Base-by-base conservation (phyloP, 2,329 filamentous ascomycete species). In the Sphaceloma murrayae region DNA sequence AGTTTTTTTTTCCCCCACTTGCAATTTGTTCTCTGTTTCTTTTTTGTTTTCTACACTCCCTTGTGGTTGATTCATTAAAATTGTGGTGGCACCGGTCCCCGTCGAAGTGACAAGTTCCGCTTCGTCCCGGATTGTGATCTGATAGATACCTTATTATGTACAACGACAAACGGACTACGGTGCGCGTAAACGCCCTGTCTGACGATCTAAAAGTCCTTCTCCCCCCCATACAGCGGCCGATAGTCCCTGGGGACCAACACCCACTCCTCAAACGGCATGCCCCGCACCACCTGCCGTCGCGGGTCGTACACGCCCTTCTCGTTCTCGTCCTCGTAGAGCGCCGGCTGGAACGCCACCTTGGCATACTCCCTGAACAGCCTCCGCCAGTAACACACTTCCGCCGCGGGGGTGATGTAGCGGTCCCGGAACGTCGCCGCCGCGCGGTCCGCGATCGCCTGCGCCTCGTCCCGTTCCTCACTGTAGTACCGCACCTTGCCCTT, bases 331-430 rank as follows among this genome's bases (percentile, higher is more conserved):
- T 47, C 43, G 27, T 49, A 49, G 8, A 47, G 32, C 11, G 55
- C 47, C n/a, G 57, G 57, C 34, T 40, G 43, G 29, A 54, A 56
- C 19, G 52, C 48, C 4, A 60, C 55, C 17, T 51, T 51, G n/a
- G 51, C 51, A 56, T 56, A 60, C 16, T 50, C 50, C 26, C 51
- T 33, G 45, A 61, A 54, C 29, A 61, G 45, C 14, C 51, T 44
- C 13, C 57, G 49, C 46, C 56, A 51, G 40, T 60, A 60, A 45
- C 57, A 60, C 3, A 54, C 54, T 10, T 52, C 51, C 5, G 56
- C 57, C 1, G 57, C 56, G 19, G 53, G 52, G 1, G 57, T 57
- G 2, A 54, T 31, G 33, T 58, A 57, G 7, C 49, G 46, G 10
- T 51, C 46, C 7, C 56, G 48, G 45, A 59, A 58, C 4, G 51